phyloP scores from a whole-genome alignment of 345 rosid genomes.

The Cardiospermum halicacabum region DNA sequence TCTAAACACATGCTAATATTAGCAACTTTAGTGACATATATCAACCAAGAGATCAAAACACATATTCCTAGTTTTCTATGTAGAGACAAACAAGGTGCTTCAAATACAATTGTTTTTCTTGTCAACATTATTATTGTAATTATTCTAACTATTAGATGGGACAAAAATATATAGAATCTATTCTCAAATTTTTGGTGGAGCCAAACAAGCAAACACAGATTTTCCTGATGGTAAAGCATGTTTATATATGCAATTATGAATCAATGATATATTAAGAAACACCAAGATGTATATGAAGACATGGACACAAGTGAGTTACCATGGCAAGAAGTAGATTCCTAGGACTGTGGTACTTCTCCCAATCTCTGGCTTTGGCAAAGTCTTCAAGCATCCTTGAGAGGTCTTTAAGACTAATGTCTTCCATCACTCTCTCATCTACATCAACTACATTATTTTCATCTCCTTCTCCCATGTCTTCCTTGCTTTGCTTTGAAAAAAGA shows the following conservation, averaged over 20 bases:
- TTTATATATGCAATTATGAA: too few species aligned
- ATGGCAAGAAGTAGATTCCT: slow-evolving; percentile 52
- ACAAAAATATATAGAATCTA: background rate
- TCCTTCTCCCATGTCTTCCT: slow-evolving; percentile 23
- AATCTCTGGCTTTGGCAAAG: slow-evolving; percentile 43
- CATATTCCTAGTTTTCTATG: background rate
- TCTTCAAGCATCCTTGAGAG: slow-evolving; percentile 39
- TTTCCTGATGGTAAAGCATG: background rate
- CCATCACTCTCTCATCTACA: slow-evolving; percentile 17
- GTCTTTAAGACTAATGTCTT: slow-evolving; percentile 41
- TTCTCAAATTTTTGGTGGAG: slow-evolving; percentile 5
- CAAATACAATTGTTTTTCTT: background rate
- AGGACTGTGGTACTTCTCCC: slow-evolving; percentile 43
- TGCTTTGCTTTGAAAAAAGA: background rate
- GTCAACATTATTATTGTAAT: too few species aligned
- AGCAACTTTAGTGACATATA: background rate
- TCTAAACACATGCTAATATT: too few species aligned
- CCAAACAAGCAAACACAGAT: too few species aligned
- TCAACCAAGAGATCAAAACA: background rate
- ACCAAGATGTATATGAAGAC: background rate
- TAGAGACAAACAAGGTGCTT: background rate
- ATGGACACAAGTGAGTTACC: slow-evolving; percentile 23
- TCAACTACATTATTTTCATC: slow-evolving; percentile 13
- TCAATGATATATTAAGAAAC: background rate
- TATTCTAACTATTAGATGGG: too few species aligned